Conservation (phyloP, 257 asterid species). For the Nicotiana otophora region DNA sequence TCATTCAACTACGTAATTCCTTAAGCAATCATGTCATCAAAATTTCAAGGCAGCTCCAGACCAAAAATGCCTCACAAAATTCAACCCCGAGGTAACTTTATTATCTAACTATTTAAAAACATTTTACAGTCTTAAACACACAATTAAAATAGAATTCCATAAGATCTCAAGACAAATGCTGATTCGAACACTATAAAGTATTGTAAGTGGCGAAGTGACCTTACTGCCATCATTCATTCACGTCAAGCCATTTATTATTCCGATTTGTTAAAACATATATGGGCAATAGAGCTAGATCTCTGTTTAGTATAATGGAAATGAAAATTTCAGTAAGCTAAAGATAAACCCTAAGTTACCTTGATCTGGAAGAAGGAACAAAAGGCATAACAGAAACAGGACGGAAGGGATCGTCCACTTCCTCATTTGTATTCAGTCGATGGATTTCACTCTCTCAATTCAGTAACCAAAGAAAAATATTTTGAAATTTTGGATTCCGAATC, state of each 20-base stretch:
- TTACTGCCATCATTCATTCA: background rate
- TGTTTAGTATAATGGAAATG: background rate
- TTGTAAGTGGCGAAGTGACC: background rate
- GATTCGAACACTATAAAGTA: background rate
- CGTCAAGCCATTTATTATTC: background rate
- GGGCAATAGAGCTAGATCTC: background rate
- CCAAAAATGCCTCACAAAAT: no score
- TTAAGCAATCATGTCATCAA: background rate
- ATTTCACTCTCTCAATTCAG: background rate
- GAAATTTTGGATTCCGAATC: background rate
- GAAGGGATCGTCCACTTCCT: constrained; percentile 80
- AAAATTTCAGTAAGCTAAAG: background rate
- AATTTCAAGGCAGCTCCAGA: background rate
- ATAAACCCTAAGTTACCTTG: constrained; percentile 42
- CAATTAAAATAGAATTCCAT: background rate
- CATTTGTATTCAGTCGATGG: constrained; percentile 25
- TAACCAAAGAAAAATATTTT: background rate
- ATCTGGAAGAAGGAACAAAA: constrained; percentile 67
- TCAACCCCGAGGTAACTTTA: no score
- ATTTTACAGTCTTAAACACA: background rate
- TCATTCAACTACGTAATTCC: background rate
- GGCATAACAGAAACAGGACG: constrained; percentile 56
- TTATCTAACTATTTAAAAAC: no score
- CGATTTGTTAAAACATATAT: background rate
- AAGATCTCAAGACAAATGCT: no score